These are phyloP conservation scores for Haplographium delicatum DNA, from an alignment of 495 filamentous ascomycete genomes.

Conservation along the genomic window DNA sequence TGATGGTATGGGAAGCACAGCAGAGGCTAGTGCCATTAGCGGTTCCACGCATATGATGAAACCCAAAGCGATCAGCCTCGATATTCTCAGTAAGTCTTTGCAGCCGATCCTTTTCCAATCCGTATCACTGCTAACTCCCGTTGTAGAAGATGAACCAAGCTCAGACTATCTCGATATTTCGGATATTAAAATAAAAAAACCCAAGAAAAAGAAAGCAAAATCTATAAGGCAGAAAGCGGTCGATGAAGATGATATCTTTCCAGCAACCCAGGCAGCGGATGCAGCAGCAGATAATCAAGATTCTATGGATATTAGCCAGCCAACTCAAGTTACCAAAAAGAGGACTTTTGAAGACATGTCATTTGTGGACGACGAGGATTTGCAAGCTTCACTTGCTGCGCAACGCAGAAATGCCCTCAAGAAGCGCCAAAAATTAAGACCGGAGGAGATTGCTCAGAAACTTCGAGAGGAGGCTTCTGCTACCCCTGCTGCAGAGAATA, in stretches of 20 bases:
- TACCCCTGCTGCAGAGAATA: conserved; percentile 36
- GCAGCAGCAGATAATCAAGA: conserved; percentile 35
- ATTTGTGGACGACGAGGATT: conserved; percentile 87
- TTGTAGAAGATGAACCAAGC: conserved; percentile 52
- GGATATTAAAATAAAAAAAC: conserved; percentile 84
- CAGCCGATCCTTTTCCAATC: conserved; percentile 1
- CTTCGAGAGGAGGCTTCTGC: conserved; percentile 68
- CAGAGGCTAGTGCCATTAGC: conserved; percentile 43
- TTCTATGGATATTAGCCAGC: conserved; percentile 75
- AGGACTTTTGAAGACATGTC: conserved; percentile 58
- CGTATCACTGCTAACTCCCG: conserved; percentile 20
- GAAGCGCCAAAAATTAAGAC: conserved; percentile 77
- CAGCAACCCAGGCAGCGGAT: conserved; percentile 35
- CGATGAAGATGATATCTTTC: conserved; percentile 73
- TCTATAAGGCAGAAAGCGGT: conserved; percentile 60
- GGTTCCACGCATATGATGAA: conserved; percentile 56
- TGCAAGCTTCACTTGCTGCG: conserved; percentile 76
- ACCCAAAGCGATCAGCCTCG: conserved; percentile 67
- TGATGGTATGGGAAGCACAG: conserved; percentile 64
- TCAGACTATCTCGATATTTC: conserved; percentile 87
- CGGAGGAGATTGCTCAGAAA: conserved; percentile 80
- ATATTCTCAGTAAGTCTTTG: conserved; percentile 42
- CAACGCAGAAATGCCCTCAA: conserved; percentile 80
- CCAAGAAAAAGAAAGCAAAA: conserved; percentile 87
- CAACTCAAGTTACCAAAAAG: conserved; percentile 47